A percentile compares a stretch with the other conserved stretches of the same genome.
Conservation (phyloP, 768 basidiomycete genomes). For the Leccinellum albellum region DNA sequence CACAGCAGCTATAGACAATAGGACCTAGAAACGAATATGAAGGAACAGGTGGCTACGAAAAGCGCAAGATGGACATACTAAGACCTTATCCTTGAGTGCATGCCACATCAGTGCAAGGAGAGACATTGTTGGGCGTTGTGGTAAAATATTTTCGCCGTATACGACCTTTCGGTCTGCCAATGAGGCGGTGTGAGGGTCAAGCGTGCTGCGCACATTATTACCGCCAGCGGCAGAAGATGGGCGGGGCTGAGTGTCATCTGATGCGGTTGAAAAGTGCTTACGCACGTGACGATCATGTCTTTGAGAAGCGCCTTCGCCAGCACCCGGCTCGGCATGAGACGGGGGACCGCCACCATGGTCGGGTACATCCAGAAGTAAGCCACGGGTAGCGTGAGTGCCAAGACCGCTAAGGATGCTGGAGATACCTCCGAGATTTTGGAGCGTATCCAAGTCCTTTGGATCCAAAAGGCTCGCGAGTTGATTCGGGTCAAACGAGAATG, state of each 20-base stretch:
- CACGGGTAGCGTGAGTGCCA: conserved; percentile 57
- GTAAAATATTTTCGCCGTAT: conserved; percentile 75
- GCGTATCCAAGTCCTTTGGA: conserved; percentile 71
- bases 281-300: conserved; percentile 24
- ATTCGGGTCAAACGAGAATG: conserved; percentile 72
- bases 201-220: neutral
- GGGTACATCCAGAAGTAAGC: conserved; percentile 29
- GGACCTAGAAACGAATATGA: conserved; percentile 46
- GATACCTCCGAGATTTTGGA: conserved; percentile 70
- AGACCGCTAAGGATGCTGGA: conserved; percentile 65
- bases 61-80: conserved; percentile 46
- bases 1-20: conserved; percentile 88
- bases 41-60: conserved; percentile 1
- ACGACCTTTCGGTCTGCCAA: conserved; percentile 60
- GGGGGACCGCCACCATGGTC: neutral
- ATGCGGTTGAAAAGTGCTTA: neutral
- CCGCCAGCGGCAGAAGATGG: conserved; percentile 10
- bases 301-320: conserved; percentile 32
- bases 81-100: conserved; percentile 86
- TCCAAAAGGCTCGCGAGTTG: conserved; percentile 84
- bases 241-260: conserved; percentile 6
- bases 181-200: conserved; percentile 34
- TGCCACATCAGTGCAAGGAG: conserved; percentile 79
- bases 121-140: conserved; percentile 62
- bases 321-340: conserved; percentile 21